These are phyloP conservation scores for Juncus inflexus DNA, from an alignment of 176 grass and related monocot genomes.

Conservation along the genomic window DNA sequence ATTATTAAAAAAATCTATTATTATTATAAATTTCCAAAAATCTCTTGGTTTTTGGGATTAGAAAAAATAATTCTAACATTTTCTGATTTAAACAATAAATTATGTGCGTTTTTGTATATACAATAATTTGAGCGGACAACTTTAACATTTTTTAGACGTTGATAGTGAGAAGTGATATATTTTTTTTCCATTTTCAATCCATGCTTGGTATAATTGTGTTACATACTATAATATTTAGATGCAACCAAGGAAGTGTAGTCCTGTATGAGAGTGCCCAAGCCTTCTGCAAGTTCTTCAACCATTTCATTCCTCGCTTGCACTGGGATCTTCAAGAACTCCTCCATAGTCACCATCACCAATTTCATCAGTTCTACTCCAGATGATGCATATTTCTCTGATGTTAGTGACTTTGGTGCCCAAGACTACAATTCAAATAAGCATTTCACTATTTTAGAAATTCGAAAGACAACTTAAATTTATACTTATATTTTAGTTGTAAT, in stretches of 20 bases:
- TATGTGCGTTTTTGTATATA: no score
- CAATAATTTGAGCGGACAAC: no score
- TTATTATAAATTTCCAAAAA: no score
- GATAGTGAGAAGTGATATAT: no score
- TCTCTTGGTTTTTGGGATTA: no score
- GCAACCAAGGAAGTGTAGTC: conserved; percentile 76
- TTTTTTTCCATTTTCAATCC: neutral
- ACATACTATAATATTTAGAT: conserved; percentile 51
- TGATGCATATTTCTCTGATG: conserved; percentile 46
- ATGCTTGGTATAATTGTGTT: neutral
- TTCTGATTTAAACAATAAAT: no score
- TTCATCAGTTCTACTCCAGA: conserved; percentile 78
- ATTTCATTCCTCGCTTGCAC: conserved; percentile 56
- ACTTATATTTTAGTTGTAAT: neutral
- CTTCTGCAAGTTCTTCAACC: conserved; percentile 66
- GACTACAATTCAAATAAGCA: conserved; percentile 34
- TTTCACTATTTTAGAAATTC: neutral
- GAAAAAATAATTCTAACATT: no score
- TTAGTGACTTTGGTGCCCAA: conserved; percentile 80
- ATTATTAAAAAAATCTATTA: no score
- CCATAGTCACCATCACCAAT: conserved; percentile 49
- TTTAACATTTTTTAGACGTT: no score
- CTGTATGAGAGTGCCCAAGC: conserved; percentile 52
- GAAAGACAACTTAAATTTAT: neutral
- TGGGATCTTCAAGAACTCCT: conserved; percentile 81